Base-by-base conservation (phyloP, 106 monocot genomes). In the Dioscorea alata region DNA sequence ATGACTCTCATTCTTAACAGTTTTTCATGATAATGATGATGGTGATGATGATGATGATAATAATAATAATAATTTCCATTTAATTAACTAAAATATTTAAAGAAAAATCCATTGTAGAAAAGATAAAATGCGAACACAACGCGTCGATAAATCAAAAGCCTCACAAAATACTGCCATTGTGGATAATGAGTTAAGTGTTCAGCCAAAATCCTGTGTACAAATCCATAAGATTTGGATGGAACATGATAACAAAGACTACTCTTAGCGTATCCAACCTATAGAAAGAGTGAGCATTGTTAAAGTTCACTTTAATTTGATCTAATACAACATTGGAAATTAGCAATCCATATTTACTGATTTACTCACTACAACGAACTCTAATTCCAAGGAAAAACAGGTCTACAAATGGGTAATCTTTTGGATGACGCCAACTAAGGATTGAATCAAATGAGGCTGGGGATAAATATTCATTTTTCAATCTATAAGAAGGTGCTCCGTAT, bases 391-490 rank as follows among this genome's bases (percentile, higher is more conserved):
- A 74, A 0, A 33, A 20, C 12, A 80, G 12, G 19, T 61, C 67
- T 1, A 77, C 89, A 50, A 62, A 74, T 49, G 91, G 91, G 21
- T 91, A 91, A n/a, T 67, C 76, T 95, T 31, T 24, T 91, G 0
- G 74, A 84, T 53, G 74, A 84, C 42, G 88, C 95, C 18, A 95
- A 95, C 69, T 91, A 91, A 20, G 95, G 95, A 34, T 72, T 95
- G 14, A 95, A 95, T 59, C 95, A 95, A 71, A 95, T 95, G 95
- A 85, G 86, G 57, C 78, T 75, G 51, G 95, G 95, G 58, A 91
- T 95, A 80, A 17, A 72, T 58, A 75, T 19, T 60, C 32, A 22
- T 0, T 42, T 17, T 51, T 22, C 12, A 60, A 13, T 51, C 49
- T 65, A 4, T 48, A 16, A 16, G 4, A 3, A 28, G 8, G 19